Conservation (phyloP, 768 basidiomycete genomes). For the Tylopilus plumbeoviolaceoides region DNA sequence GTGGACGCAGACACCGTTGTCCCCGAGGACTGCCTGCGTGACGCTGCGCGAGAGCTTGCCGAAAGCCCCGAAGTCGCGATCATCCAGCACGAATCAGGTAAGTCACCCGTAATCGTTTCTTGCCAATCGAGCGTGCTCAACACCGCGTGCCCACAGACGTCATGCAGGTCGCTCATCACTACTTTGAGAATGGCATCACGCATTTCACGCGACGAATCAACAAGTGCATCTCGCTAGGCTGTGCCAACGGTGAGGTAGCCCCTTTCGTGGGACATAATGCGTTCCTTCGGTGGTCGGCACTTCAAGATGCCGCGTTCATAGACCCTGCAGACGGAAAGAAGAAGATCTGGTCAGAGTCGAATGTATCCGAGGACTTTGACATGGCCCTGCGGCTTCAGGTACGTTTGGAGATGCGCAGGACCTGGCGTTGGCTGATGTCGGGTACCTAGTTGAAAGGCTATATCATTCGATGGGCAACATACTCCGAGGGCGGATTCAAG, state of each 20-base stretch:
- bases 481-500: slow-evolving; percentile 84
- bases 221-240: slow-evolving; percentile 72
- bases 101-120: slow-evolving; percentile 33
- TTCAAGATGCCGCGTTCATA: slow-evolving; percentile 80
- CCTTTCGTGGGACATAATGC: slow-evolving; percentile 89
- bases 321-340: slow-evolving; percentile 52
- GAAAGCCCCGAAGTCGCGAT: slow-evolving; percentile 64
- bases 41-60: slow-evolving; percentile 81
- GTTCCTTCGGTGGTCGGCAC: slow-evolving; percentile 84
- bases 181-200: slow-evolving; percentile 89
- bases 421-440: neutral
- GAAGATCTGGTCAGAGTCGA: slow-evolving; percentile 69
- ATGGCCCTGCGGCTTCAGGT: slow-evolving; percentile 57
- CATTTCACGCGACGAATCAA: slow-evolving; percentile 89
- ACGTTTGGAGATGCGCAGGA: neutral
- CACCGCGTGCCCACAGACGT: slow-evolving; percentile 47
- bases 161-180: slow-evolving; percentile 87
- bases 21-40: slow-evolving; percentile 87
- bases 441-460: slow-evolving; percentile 19
- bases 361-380: slow-evolving; percentile 70
- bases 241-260: slow-evolving; percentile 70
- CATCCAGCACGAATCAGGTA: slow-evolving; percentile 84
- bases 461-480: slow-evolving; percentile 65
- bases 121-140: neutral
- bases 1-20: slow-evolving; percentile 89